Conservation (phyloP, 169 alveolate species). For the Blepharisma undulans region DNA sequence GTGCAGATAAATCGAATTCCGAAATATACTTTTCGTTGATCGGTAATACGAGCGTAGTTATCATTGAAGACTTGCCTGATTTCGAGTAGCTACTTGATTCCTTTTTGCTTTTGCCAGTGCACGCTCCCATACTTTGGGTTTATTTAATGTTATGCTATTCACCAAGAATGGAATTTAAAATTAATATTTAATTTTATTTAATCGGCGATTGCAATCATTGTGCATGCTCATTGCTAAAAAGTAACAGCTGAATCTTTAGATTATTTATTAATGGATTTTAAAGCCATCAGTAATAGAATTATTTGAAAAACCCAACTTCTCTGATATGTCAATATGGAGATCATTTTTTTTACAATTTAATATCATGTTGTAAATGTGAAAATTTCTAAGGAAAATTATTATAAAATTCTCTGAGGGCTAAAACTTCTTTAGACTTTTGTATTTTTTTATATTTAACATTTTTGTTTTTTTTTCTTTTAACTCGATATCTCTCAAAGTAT, state of each 20-base stretch:
- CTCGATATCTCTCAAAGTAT: background rate
- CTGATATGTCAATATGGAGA: background rate
- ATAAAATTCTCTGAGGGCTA: background rate
- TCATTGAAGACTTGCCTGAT: background rate
- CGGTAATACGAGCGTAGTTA: background rate
- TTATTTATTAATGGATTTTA: background rate
- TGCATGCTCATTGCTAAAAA: background rate
- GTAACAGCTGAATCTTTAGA: background rate
- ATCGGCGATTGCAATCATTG: background rate
- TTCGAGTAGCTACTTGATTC: background rate
- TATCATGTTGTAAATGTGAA: background rate
- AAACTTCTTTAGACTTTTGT: background rate
- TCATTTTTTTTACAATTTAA: background rate
- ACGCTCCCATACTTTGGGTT: background rate
- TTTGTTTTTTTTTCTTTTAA: no score
- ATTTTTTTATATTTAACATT: background rate
- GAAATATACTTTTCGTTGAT: background rate
- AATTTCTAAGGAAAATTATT: background rate
- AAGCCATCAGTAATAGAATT: background rate
- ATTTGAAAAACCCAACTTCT: background rate
- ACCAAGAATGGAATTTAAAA: background rate
- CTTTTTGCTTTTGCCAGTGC: background rate
- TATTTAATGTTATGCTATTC: background rate
- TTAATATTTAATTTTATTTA: no score
- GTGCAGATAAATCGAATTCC: background rate